These are phyloP conservation scores for Corymbia citriodora DNA, from an alignment of 441 rosid species.

Conservation along the genomic window DNA sequence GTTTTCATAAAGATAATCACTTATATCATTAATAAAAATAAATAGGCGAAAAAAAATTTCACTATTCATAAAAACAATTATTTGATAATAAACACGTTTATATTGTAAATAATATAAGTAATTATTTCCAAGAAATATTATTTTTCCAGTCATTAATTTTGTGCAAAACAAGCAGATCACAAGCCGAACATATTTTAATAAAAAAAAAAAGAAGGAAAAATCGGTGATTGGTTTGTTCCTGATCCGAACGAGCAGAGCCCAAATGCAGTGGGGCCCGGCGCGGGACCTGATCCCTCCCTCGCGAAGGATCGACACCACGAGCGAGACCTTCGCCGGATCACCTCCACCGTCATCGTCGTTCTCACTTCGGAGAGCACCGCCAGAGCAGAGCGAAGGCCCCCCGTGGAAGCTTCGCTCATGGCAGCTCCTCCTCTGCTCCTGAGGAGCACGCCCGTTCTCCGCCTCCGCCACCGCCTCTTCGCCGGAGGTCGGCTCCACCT, in stretches of 20 bases:
- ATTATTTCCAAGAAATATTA: background rate
- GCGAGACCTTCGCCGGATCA: background rate
- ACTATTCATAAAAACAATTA: too few species aligned
- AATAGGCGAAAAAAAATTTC: too few species aligned
- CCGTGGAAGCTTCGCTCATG: background rate
- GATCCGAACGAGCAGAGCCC: background rate
- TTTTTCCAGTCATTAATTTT: background rate
- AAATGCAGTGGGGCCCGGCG: background rate
- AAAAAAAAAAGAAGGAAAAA: background rate
- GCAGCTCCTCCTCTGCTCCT: slow-evolving; percentile 33
- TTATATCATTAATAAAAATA: too few species aligned
- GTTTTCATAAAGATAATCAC: rapidly evolving
- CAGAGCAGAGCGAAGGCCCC: background rate
- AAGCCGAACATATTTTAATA: too few species aligned
- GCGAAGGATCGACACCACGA: background rate
- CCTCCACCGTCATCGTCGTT: background rate
- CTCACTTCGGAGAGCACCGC: background rate
- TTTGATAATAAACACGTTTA: too few species aligned
- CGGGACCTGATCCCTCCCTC: background rate
- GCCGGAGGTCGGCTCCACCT: background rate
- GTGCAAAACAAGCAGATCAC: background rate
- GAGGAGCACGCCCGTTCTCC: slow-evolving; percentile 24
- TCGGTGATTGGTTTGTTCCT: background rate
- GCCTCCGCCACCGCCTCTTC: slow-evolving; percentile 25
- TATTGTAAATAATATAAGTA: too few species aligned